Conservation (phyloP, 345 rosid species). For the Rhodomyrtus tomentosa region DNA sequence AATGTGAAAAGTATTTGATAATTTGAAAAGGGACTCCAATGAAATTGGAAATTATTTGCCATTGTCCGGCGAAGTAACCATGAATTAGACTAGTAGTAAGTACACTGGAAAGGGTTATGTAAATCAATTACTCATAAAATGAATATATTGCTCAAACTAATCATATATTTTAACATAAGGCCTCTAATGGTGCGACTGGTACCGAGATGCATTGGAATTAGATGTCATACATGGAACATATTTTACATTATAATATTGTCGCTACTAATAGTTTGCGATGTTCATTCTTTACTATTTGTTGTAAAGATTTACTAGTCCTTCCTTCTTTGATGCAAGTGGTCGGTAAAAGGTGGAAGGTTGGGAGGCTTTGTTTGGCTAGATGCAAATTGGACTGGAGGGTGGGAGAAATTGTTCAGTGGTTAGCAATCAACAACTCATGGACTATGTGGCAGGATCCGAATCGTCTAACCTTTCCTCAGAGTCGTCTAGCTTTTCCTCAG, state of each 20-base stretch:
- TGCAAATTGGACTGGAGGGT: too few species aligned
- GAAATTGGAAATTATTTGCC: not conserved
- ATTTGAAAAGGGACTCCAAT: not conserved
- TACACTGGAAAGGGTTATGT: not conserved
- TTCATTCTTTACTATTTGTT: not conserved
- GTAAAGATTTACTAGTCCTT: not conserved
- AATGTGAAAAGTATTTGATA: not conserved
- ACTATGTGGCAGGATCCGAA: too few species aligned
- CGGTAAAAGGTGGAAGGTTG: not conserved
- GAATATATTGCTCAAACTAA: not conserved
- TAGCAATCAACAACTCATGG: too few species aligned
- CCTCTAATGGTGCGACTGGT: not conserved
- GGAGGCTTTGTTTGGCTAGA: not conserved
- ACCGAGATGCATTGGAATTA: not conserved
- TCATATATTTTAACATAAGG: not conserved
- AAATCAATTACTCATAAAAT: not conserved
- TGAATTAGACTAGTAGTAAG: not conserved
- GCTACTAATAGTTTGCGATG: not conserved
- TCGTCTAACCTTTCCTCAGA: too few species aligned
- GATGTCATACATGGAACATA: not conserved
- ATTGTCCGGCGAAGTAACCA: not conserved
- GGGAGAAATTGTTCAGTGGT: too few species aligned
- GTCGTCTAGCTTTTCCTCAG: too few species aligned
- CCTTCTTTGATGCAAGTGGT: not conserved
- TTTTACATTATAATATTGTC: not conserved